These are phyloP conservation scores for Thraustochytrium striatum DNA, from an alignment of 352 stramenopile genomes.

Conservation along the genomic window DNA sequence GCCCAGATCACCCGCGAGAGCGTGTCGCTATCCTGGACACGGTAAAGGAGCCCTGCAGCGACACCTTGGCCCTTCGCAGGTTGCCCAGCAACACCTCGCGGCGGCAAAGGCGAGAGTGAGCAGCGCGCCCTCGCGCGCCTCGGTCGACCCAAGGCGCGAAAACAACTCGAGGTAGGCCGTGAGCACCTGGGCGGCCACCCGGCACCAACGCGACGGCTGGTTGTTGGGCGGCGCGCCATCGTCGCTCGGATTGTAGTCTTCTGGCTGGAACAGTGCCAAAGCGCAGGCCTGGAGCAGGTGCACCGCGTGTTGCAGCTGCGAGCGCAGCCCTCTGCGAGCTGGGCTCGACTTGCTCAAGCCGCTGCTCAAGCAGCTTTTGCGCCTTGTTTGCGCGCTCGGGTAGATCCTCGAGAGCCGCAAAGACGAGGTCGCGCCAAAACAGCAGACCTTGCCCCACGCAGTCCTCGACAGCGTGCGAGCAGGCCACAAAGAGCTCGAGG, in stretches of 20 bases:
- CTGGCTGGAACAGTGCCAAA: background rate
- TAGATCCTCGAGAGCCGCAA: background rate
- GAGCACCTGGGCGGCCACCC: background rate
- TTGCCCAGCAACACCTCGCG: slow-evolving; percentile 16
- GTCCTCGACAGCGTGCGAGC: background rate
- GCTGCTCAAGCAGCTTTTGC: slow-evolving; percentile 4
- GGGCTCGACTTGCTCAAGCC: background rate
- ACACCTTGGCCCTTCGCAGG: slow-evolving; percentile 25
- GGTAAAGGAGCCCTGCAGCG: slow-evolving; percentile 10
- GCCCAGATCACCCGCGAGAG: background rate
- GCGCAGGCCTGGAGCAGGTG: slow-evolving; percentile 10
- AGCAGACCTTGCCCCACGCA: slow-evolving; percentile 1
- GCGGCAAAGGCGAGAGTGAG: background rate
- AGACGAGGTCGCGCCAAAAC: slow-evolving; percentile 31
- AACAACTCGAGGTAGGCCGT: background rate
- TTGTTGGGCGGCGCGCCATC: background rate
- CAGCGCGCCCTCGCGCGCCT: background rate
- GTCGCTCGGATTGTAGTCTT: slow-evolving; percentile 18
- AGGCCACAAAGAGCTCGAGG: slow-evolving; percentile 5
- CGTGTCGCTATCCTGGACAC: slow-evolving; percentile 30
- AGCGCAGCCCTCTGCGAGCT: background rate
- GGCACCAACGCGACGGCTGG: background rate
- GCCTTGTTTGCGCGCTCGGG: background rate
- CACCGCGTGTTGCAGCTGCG: background rate
- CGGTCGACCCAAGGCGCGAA: background rate